These are phyloP conservation scores for Aquilaria sinensis DNA, from an alignment of 345 rosid species.

Conservation along the genomic window DNA sequence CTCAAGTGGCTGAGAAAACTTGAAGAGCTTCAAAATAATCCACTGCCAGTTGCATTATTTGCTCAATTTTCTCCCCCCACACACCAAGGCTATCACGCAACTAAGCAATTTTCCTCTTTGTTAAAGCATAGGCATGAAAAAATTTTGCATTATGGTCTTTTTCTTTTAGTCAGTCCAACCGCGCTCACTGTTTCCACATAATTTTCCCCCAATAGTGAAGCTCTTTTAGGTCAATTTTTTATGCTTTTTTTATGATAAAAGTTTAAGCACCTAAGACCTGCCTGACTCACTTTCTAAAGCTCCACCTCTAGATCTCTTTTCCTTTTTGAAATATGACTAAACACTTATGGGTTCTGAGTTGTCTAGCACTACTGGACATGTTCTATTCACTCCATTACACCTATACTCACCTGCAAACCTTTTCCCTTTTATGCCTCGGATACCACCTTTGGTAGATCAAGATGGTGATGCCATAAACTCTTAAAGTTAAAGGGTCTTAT, in stretches of 20 bases:
- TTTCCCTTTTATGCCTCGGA: no score
- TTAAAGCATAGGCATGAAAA: not conserved
- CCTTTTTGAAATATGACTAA: not conserved
- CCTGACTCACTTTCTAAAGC: not conserved
- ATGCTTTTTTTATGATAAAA: not conserved
- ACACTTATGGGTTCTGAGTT: not conserved
- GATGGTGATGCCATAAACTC: no score
- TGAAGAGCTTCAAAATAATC: not conserved
- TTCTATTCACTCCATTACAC: no score
- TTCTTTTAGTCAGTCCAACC: not conserved
- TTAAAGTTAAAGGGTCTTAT: no score
- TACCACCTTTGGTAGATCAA: no score
- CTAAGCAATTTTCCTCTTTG: not conserved
- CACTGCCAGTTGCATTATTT: not conserved
- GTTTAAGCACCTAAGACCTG: not conserved
- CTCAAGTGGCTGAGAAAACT: not conserved
- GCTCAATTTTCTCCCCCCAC: no score
- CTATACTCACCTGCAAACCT: no score
- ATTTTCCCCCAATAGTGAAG: not conserved
- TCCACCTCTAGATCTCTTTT: not conserved
- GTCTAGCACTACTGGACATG: not conserved
- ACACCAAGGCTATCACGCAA: no score
- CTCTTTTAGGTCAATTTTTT: not conserved
- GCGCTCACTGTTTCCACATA: not conserved
- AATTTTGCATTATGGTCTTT: not conserved